A percentile compares a stretch with the other conserved stretches of the same genome.
These are phyloP conservation scores for Globisporangium cylindrosporum DNA, from an alignment of 352 stramenopile genomes.

Conservation along the genomic window DNA sequence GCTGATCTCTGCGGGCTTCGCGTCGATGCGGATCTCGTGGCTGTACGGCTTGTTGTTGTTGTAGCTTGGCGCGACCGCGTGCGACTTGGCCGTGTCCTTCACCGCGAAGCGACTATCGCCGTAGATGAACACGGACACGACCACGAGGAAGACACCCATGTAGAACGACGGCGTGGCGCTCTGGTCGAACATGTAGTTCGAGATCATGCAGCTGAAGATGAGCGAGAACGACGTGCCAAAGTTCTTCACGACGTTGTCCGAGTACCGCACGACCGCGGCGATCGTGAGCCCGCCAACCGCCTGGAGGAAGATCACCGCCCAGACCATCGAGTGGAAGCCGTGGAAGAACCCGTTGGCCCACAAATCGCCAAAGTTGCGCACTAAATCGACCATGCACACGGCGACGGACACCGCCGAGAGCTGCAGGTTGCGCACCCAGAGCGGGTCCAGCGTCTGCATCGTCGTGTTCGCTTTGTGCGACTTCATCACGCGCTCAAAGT, in stretches of 20 bases:
- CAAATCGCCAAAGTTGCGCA: constrained; percentile 58
- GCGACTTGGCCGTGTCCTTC: constrained; percentile 31
- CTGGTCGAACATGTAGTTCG: constrained; percentile 87
- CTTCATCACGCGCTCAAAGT: constrained; percentile 89
- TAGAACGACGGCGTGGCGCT: constrained; percentile 72
- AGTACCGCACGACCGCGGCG: constrained; percentile 83
- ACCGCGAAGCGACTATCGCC: constrained; percentile 76
- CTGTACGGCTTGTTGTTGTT: constrained; percentile 23
- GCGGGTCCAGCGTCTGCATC: constrained; percentile 74
- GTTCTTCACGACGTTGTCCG: constrained; percentile 90
- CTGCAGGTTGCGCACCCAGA: constrained; percentile 87
- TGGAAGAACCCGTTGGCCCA: constrained; percentile 76
- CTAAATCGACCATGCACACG: constrained; percentile 67
- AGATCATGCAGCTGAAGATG: constrained; percentile 87
- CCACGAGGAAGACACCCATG: constrained; percentile 69
- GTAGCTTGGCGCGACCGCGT: constrained; percentile 25
- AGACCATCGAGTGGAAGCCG: constrained; percentile 74
- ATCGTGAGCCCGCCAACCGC: constrained; percentile 82
- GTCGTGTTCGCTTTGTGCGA: constrained; percentile 72
- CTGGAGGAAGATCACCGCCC: constrained; percentile 78
- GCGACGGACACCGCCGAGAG: constrained; percentile 79
- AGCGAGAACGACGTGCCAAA: constrained; percentile 88
- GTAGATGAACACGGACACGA: constrained; percentile 85
- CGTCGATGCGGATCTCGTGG: constrained; percentile 67
- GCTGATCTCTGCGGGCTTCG: constrained; percentile 20